Percentiles rank a stretch among this genome's conserved stretches.
phyloP scores from a whole-genome alignment of 106 monocot genomes.

The Allium cepa region DNA sequence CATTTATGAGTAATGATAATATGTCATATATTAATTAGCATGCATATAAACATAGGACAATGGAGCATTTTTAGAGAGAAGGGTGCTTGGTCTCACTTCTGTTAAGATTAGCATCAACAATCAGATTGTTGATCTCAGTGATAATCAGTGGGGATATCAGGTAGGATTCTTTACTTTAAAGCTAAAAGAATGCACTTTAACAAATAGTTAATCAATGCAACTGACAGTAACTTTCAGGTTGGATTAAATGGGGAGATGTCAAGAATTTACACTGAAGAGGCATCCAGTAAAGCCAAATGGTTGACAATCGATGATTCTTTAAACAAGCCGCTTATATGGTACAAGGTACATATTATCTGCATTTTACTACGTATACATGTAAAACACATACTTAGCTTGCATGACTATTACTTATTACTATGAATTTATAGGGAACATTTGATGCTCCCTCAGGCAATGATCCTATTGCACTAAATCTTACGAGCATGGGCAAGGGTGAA shows the following conservation, averaged over 20 bases:
- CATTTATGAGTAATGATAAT: neutral
- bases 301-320: slow-evolving; percentile 2
- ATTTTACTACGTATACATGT: neutral
- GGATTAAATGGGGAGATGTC: slow-evolving; percentile 63
- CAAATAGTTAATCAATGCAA: neutral
- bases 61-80: slow-evolving; percentile 67
- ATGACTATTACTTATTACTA: neutral
- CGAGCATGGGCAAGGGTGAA: slow-evolving; percentile 89
- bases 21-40: neutral
- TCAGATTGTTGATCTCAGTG: slow-evolving; percentile 31
- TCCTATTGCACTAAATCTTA: slow-evolving; percentile 67
- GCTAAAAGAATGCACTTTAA: neutral
- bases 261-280: slow-evolving; percentile 42
- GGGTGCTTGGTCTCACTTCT: slow-evolving; percentile 31
- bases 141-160: slow-evolving; percentile 61
- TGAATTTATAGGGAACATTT: slow-evolving; percentile 39
- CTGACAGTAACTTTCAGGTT: slow-evolving; percentile 23
- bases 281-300: slow-evolving; percentile 40
- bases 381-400: neutral
- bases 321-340: slow-evolving; percentile 57
- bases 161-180: slow-evolving; percentile 16
- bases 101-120: slow-evolving; percentile 31
- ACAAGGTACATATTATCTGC: slow-evolving; percentile 48
- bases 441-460: slow-evolving; percentile 38
- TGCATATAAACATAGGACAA: slow-evolving; percentile 29